Evolutionary conservation across 306 rosid species (phyloP).

Genomic region (Abrus pulchellus): DNA sequence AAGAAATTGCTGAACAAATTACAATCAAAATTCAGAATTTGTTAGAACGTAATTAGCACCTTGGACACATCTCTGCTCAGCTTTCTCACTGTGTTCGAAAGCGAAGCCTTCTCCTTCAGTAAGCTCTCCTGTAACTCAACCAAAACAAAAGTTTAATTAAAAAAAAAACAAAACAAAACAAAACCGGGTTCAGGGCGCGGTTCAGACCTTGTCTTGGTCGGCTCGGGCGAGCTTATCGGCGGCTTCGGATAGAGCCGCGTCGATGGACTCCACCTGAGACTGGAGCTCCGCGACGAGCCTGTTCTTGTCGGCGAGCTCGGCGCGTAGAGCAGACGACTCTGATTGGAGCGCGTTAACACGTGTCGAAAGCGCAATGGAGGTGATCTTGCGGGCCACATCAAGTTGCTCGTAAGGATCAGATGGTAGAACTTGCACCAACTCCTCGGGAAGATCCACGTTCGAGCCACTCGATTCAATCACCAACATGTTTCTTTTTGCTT

Average conservation of each 20-base stretch:
- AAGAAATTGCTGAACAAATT: not conserved
- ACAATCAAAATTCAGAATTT: not conserved
- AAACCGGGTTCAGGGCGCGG: constrained; percentile 14
- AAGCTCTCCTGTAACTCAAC: constrained; percentile 63
- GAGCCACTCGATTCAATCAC: constrained; percentile 66
- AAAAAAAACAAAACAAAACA: not conserved
- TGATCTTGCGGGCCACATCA: constrained; percentile 95
- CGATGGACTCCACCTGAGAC: constrained; percentile 65
- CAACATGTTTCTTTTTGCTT: constrained; percentile 40
- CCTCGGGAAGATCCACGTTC: constrained; percentile 74
- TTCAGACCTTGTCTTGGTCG: constrained; percentile 68
- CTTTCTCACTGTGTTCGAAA: constrained; percentile 75
- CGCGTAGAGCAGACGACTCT: constrained; percentile 60
- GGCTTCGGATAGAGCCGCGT: constrained; percentile 64
- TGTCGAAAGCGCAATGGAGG: constrained; percentile 81
- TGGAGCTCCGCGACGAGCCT: constrained; percentile 67
- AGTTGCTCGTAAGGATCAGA: constrained; percentile 93
- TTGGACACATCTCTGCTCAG: constrained; percentile 91
- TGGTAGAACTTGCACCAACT: constrained; percentile 69
- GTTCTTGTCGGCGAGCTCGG: constrained; percentile 69
- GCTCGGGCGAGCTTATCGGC: constrained; percentile 67
- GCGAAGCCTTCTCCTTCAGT: constrained; percentile 70
- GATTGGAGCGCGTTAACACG: constrained; percentile 78
- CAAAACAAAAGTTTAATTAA: not conserved
- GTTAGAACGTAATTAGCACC: constrained; percentile 50